phyloP scores from a whole-genome alignment of 208 protist genomes.

The Phytomonas sp. region DNA sequence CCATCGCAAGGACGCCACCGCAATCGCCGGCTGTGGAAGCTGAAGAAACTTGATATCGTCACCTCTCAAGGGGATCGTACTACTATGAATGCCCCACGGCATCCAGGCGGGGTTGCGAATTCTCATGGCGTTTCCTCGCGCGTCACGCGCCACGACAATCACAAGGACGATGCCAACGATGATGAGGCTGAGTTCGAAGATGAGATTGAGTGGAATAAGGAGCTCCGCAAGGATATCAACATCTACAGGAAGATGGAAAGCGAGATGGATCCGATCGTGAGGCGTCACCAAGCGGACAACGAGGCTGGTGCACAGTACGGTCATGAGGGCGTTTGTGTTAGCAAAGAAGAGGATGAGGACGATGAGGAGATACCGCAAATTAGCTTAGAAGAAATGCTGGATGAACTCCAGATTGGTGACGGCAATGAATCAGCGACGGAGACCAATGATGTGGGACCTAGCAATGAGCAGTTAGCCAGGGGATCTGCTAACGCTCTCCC shows the following conservation, averaged over 20 bases:
- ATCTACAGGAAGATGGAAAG: conserved; percentile 42
- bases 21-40: conserved; percentile 62
- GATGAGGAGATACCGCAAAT: conserved; percentile 66
- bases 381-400: conserved; percentile 69
- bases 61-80: conserved; percentile 41
- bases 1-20: conserved; percentile 64
- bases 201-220: conserved; percentile 74
- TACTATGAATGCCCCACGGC: conserved; percentile 12
- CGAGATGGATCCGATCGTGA: neutral
- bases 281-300: neutral
- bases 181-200: conserved; percentile 81
- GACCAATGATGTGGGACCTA: neutral
- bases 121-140: conserved; percentile 8
- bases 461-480: neutral
- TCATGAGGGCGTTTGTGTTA: neutral
- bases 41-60: conserved; percentile 75
- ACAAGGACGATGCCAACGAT: conserved; percentile 17
- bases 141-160: conserved; percentile 12
- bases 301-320: neutral
- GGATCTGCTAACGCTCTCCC: neutral
- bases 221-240: conserved; percentile 75
- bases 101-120: conserved; percentile 17
- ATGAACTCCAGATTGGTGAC: conserved; percentile 73
- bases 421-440: neutral
- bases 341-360: conserved; percentile 25